These are phyloP conservation scores for Rauvolfia tetraphylla DNA, from an alignment of 257 asterid species.

Conservation along the genomic window DNA sequence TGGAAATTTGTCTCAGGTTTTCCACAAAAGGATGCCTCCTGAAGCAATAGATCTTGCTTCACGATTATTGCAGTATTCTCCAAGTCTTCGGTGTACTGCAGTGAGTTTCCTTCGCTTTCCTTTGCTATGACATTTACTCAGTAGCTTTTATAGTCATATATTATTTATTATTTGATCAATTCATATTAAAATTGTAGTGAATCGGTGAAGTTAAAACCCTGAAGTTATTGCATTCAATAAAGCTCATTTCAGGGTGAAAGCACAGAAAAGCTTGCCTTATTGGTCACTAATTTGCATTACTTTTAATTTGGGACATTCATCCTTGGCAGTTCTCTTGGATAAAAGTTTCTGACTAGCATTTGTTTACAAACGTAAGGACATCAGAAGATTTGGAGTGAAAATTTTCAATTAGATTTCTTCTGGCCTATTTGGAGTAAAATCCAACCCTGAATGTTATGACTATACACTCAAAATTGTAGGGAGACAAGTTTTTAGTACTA, in stretches of 20 bases:
- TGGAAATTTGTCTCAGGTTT: slow-evolving; percentile 48
- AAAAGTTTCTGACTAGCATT: neutral
- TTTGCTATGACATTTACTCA: neutral
- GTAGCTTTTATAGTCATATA: neutral
- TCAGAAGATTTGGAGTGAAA: neutral
- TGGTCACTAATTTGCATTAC: too few species aligned
- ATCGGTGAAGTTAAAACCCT: neutral
- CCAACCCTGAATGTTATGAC: neutral
- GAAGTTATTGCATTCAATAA: neutral
- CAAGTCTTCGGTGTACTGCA: slow-evolving; percentile 93
- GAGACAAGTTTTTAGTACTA: neutral
- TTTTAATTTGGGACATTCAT: neutral
- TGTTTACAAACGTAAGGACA: neutral
- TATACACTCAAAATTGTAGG: neutral
- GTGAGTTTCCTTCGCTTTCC: slow-evolving; percentile 45
- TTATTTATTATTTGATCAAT: neutral
- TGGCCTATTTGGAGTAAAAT: neutral
- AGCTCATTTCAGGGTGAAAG: neutral
- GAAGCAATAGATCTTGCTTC: slow-evolving; percentile 97
- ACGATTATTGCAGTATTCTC: slow-evolving; percentile 90
- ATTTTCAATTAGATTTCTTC: neutral
- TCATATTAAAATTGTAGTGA: neutral
- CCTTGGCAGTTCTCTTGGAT: neutral
- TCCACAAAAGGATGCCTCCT: slow-evolving; percentile 93
- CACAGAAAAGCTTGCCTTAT: neutral